Evolutionary conservation across 2,329 filamentous ascomycete genomes (phyloP).

Genomic region (Pyrenophora teres): DNA sequence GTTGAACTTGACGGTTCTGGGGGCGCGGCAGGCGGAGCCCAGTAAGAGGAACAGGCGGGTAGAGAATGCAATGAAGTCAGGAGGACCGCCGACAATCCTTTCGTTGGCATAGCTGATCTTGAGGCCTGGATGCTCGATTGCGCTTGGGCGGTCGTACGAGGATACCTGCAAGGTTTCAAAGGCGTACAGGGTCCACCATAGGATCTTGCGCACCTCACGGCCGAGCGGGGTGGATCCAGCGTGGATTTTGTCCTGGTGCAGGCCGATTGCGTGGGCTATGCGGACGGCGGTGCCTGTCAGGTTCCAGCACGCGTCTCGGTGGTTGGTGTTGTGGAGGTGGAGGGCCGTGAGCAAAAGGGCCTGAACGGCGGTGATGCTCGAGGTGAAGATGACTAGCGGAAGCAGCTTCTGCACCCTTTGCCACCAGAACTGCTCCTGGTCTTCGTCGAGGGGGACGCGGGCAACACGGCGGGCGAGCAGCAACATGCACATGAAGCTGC

Average conservation of each 20-base stretch:
- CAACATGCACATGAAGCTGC: slow-evolving; percentile 50
- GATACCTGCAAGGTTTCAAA: slow-evolving; percentile 55
- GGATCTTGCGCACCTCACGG: slow-evolving; percentile 53
- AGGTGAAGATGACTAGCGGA: slow-evolving; percentile 51
- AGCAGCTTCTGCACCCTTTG: slow-evolving; percentile 48
- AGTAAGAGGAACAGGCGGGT: slow-evolving; percentile 46
- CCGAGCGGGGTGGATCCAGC: slow-evolving; percentile 42
- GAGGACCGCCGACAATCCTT: slow-evolving; percentile 43
- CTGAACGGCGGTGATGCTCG: slow-evolving; percentile 50
- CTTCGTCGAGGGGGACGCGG: slow-evolving; percentile 39
- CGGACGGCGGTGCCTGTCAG: slow-evolving; percentile 51
- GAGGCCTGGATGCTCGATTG: slow-evolving; percentile 47
- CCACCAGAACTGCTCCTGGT: slow-evolving; percentile 52
- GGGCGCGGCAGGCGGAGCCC: slow-evolving; percentile 46
- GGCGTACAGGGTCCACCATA: slow-evolving; percentile 60
- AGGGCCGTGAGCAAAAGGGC: slow-evolving; percentile 51
- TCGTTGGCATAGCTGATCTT: slow-evolving; percentile 46
- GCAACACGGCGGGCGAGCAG: slow-evolving; percentile 48
- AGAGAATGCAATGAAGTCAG: slow-evolving; percentile 48
- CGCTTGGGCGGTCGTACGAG: slow-evolving; percentile 52
- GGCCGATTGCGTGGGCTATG: slow-evolving; percentile 52
- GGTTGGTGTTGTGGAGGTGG: slow-evolving; percentile 54
- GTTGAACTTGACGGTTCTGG: slow-evolving; percentile 38
- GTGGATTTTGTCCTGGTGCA: slow-evolving; percentile 50
- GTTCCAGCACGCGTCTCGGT: slow-evolving; percentile 53